Base-by-base conservation (phyloP, 192 early-diverging fungal species). In the Phycomyces blakesleeanus region DNA sequence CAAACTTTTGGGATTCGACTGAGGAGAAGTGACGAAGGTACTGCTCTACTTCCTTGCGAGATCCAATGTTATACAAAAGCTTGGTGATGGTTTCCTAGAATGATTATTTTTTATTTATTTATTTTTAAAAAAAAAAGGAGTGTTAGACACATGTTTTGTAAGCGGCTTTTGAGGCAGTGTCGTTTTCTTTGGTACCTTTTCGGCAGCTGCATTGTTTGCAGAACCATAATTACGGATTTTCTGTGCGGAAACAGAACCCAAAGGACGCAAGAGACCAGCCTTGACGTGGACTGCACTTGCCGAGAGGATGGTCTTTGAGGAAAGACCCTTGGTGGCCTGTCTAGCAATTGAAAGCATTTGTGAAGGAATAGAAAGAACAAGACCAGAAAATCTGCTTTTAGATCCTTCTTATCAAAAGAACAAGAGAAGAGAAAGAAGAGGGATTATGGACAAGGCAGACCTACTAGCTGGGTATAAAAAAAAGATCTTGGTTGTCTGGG, bases 1-100 rank as follows among this genome's bases (percentile, higher is more conserved):
- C 97, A 79, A 99, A 99, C 81, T 98, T 96, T 83, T 99, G 97
- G 21, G 92, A 94, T 76, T 98, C 95, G 50, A 98, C 97, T 0
- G 92, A 93, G 0, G 94, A 92, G 73, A 99, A 99, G 67, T 95
- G 93, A 34, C 91, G 86, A 57, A 99, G 85, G 63, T 99, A 99
- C 82, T 97, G 95, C 72, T 99, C 95, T 20, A 98, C 96, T 68
- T 99, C 97, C 78, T 95, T 96, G 72, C 93, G 93, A 11, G 95
- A 98, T 38, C 96, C 97, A 78, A 99, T 98, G 76, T 98, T 99
- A 82, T 99, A 98, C 27, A 99, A 81, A 18, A 93, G 77, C 71
- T 87, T 90, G 29, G 88, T 82, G 64, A 93, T 92, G 5, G 91
- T 93, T 75, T 92, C 91, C 84, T 93, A 59, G 22, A 25, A 39